Conservation (phyloP, 179 eudicot species). For the Heliamphora pulchella region DNA sequence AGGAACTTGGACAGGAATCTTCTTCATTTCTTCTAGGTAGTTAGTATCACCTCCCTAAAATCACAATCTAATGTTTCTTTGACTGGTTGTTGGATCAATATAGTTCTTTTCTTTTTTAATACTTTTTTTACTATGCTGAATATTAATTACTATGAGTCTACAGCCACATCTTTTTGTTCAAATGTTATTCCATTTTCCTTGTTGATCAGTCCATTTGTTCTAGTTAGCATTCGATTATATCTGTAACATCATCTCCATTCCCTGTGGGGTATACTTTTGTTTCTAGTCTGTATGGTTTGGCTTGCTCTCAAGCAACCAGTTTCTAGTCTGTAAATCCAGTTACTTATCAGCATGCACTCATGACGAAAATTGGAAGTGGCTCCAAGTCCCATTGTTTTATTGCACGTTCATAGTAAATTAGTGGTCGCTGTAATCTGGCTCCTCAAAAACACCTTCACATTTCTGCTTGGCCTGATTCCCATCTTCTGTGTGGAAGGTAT, state of each 20-base stretch:
- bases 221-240: not conserved
- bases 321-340: not conserved
- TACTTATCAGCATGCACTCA: not conserved
- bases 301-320: not conserved
- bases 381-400: not conserved
- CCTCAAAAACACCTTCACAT: not conserved
- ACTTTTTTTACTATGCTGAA: not conserved
- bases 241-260: not conserved
- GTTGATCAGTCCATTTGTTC: not conserved
- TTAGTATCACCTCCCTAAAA: not conserved
- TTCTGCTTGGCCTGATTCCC: not conserved
- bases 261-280: not conserved
- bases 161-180: not conserved
- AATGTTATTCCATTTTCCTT: not conserved
- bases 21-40: constrained; percentile 2
- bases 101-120: not conserved
- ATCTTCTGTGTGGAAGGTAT: not conserved
- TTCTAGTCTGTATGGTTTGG: not conserved
- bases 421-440: not conserved
- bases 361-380: too few species aligned
- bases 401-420: not conserved
- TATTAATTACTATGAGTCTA: too few species aligned
- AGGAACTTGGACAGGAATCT: not conserved
- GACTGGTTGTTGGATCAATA: not conserved
- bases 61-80: not conserved